Base-by-base conservation (phyloP, 176 grass and related monocot genomes). In the Cymbopogon citratus region DNA sequence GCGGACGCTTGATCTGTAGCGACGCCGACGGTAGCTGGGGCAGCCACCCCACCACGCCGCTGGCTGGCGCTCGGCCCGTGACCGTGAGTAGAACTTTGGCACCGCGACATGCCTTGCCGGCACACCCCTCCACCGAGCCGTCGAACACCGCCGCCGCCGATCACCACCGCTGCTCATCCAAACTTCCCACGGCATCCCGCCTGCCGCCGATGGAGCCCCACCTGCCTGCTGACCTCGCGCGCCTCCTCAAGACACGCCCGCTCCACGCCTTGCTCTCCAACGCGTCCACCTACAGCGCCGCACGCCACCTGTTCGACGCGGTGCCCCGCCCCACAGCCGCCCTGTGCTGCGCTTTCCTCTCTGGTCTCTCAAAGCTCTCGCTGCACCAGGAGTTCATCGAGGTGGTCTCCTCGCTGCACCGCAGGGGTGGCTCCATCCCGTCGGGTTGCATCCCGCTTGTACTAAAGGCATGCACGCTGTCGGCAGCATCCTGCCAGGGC, bases 241-340 rank as follows among this genome's bases (percentile, higher is more conserved):
- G 48, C 45, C 43, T 89, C 66, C 76, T 97, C 81, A 91, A 91
- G 76, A 80, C 84, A 25, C 56, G 84, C 14, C 81, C 87, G 64
- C 81, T 89, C 45, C 84, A 74, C 39, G 77, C 71, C 57, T 78
- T 86, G 28, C 60, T 97, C 52, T 81, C 69, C n/a, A 74, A 87
- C 35, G 36, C 81, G 38, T 57, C 81, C 78, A 73, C 57, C 33
- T 80, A 56, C 39, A 45, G 57, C 12, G 63, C 81, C 81, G 87
- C 94, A 63, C 89, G 75, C 82, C 75, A 91, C 80, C 70, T 91
- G 74, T 91, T 97, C 94, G 94, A 97, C 69, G 69, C 81, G 59
- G 70, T 87, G 77, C 75, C 89, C 39, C 86, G 48, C 83, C 86
- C 87, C 36, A 78, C 88, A 29, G 65, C 84, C 12, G 56, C 33